These are phyloP conservation scores for Nicotiana tomentosiformis DNA, from an alignment of 257 asterid species.

Conservation along the genomic window DNA sequence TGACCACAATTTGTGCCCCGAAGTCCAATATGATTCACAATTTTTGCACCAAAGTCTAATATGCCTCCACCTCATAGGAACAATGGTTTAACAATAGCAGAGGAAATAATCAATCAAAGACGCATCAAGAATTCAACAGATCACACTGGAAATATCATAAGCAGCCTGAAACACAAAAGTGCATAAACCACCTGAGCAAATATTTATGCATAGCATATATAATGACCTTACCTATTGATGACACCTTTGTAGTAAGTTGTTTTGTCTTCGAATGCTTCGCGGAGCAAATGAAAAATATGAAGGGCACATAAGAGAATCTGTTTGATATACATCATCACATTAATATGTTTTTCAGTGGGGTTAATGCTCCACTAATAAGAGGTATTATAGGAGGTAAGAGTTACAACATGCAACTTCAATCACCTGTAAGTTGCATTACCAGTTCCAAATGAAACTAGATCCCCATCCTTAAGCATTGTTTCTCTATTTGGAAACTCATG, in stretches of 20 bases:
- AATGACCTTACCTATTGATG: slow-evolving; percentile 48
- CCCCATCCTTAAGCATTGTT: slow-evolving; percentile 58
- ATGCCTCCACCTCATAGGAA: background rate
- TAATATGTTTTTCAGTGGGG: background rate
- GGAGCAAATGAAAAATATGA: slow-evolving; percentile 43
- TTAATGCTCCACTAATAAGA: background rate
- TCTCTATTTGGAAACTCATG: slow-evolving; percentile 74
- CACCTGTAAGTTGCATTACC: slow-evolving; percentile 88
- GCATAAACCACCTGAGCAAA: background rate
- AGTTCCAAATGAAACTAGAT: slow-evolving; percentile 82
- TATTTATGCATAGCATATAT: background rate
- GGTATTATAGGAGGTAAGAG: background rate
- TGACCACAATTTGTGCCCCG: background rate
- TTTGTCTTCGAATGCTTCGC: slow-evolving; percentile 32
- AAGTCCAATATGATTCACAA: background rate
- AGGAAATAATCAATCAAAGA: background rate
- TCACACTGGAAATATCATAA: background rate
- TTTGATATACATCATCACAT: slow-evolving; percentile 3
- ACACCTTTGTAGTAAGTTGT: slow-evolving; percentile 49
- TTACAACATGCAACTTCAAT: slow-evolving; percentile 5
- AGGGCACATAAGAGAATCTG: slow-evolving; percentile 75
- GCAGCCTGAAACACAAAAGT: slow-evolving; percentile 6
- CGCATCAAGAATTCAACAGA: background rate
- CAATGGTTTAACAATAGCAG: background rate
- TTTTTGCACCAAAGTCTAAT: background rate